Conservation (phyloP, 352 stramenopile species). For the Peronosclerospora sorghi region DNA sequence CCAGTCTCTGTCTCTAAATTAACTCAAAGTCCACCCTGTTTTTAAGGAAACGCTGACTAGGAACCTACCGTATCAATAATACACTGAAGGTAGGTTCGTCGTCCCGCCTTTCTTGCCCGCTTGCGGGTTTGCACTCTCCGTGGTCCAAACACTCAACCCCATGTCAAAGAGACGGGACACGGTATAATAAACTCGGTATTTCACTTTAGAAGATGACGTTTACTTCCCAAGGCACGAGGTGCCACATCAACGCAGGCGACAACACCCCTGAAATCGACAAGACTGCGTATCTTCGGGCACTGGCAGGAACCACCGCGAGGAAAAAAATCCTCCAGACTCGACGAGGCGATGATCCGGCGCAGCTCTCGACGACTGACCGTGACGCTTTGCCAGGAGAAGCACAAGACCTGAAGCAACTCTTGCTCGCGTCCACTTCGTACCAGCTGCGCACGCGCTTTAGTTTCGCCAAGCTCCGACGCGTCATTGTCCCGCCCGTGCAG, state of each 20-base stretch:
- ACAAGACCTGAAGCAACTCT: conserved; percentile 21
- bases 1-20: no score
- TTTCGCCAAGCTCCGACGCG: conserved; percentile 22
- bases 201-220: neutral
- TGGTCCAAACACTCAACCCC: neutral
- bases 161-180: neutral
- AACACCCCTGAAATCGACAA: neutral
- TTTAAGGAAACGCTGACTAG: no score
- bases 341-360: neutral
- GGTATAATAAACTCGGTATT: neutral
- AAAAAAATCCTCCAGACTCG: conserved; percentile 22
- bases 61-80: no score
- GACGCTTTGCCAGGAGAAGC: conserved; percentile 15
- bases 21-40: no score
- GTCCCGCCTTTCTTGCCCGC: no score
- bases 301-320: conserved; percentile 4
- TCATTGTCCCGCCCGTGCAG: conserved; percentile 33
- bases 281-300: conserved; percentile 4
- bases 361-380: conserved; percentile 1
- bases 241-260: no score
- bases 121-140: neutral
- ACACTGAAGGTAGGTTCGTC: no score
- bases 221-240: no score
- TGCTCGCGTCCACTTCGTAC: conserved; percentile 6
- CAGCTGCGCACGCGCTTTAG: conserved; percentile 23